Conservation (phyloP, 495 filamentous ascomycete species). For the Trichodelitschia bisporula region DNA sequence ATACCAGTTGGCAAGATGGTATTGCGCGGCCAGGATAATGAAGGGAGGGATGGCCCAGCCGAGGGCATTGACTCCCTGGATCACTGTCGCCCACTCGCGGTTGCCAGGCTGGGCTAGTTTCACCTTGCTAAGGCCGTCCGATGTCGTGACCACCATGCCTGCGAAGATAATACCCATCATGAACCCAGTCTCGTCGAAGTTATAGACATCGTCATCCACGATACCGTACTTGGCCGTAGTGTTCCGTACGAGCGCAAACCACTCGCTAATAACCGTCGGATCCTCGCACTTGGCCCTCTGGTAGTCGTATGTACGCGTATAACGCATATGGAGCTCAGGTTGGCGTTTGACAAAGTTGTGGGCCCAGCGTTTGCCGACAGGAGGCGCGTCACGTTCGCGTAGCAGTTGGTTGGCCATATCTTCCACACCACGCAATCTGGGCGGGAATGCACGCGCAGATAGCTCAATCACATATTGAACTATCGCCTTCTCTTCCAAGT, state of each 20-base stretch:
- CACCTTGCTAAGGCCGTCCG: constrained; percentile 7
- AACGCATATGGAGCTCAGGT: constrained; percentile 12
- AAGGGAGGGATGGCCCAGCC: constrained; percentile 5
- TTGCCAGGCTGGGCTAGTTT: constrained; percentile 15
- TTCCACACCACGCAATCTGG: constrained; percentile 1
- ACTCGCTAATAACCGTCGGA: constrained; percentile 11
- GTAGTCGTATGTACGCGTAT: constrained; percentile 13
- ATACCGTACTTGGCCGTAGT: constrained; percentile 16
- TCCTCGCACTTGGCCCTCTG: constrained; percentile 17
- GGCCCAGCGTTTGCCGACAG: constrained; percentile 10
- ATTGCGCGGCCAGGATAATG: too few species aligned
- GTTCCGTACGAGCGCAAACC: constrained; percentile 15
- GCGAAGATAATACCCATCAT: constrained; percentile 14
- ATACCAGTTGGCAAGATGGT: too few species aligned
- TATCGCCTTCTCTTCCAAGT: constrained; percentile 11
- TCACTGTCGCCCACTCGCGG: constrained; percentile 18
- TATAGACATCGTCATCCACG: constrained; percentile 19
- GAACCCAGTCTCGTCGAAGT: constrained; percentile 23
- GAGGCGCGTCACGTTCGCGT: constrained; percentile 3
- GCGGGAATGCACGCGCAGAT: constrained; percentile 10
- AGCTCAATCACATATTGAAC: constrained; percentile 15
- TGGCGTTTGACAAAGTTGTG: constrained; percentile 14
- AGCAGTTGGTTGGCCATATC: constrained; percentile 18
- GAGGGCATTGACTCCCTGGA: constrained; percentile 11
- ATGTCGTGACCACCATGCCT: constrained; percentile 3